A percentile compares a stretch with the other conserved stretches of the same genome.
Evolutionary conservation across 352 stramenopile genomes (phyloP).

Genomic region (Phytophthora melonis): DNA sequence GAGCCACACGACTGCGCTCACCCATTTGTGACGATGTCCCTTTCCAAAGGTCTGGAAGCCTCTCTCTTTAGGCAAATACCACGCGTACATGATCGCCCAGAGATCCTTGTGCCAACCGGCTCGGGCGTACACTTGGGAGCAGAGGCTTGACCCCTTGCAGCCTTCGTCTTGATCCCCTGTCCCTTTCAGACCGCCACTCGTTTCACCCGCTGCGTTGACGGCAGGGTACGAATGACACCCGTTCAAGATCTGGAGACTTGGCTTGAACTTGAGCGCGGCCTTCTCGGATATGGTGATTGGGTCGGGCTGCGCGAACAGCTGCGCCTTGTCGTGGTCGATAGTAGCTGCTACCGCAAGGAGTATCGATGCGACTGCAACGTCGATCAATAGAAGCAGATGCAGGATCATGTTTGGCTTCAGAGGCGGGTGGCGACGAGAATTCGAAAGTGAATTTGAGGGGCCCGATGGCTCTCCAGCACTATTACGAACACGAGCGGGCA

Average conservation of each 20-base stretch:
- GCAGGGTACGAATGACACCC: neutral
- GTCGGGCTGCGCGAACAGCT: neutral
- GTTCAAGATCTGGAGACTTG: neutral
- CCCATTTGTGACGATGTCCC: too few relatives aligned
- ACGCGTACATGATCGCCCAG: conserved; percentile 16
- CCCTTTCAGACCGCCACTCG: neutral
- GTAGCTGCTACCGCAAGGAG: too few relatives aligned
- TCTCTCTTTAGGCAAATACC: conserved; percentile 13
- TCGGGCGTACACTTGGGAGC: conserved; percentile 9
- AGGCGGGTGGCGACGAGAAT: too few relatives aligned
- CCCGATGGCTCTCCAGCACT: too few relatives aligned
- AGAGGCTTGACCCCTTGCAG: neutral
- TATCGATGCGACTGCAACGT: too few relatives aligned
- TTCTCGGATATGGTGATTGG: neutral
- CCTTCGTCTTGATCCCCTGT: neutral
- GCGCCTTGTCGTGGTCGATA: neutral
- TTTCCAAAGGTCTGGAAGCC: too few relatives aligned
- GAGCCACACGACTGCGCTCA: too few relatives aligned
- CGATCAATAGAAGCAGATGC: too few relatives aligned
- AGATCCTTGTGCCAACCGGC: neutral
- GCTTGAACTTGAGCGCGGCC: neutral
- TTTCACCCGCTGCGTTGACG: conserved; percentile 1
- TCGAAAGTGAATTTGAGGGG: too few relatives aligned
- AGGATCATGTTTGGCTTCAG: too few relatives aligned
- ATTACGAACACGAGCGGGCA: too few relatives aligned